Base-by-base conservation (phyloP, 306 rosid species). In the Cyamopsis tetragonoloba region DNA sequence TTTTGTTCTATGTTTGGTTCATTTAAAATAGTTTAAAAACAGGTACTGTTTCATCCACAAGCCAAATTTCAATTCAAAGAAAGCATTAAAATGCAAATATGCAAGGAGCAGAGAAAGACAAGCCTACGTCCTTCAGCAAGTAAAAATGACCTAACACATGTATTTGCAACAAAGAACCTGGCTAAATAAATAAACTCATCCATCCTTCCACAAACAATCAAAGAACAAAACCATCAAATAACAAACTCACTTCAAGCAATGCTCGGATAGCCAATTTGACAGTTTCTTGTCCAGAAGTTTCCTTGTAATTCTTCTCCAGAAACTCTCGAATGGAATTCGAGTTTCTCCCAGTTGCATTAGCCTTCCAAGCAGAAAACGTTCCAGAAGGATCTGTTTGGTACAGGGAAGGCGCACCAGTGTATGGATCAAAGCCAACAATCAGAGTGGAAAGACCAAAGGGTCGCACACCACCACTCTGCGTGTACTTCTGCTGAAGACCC, bases 381-480 rank as follows among this genome's bases (percentile, higher is more conserved):
- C 98, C 98, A 20, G 98, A 93, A 70, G 96, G 98, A 65, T 93
- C 98, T 2, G 98, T 93, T 75, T 93, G 98, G 77, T 89, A 93
- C 5, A 93, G 76, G 17, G 97, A 68, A 0, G 98, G 98, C 7
- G 86, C 7, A 14, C 53, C 63, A 0, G 91, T 80, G 71, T 93
- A 88, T 1, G 98, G 98, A 76, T 93, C 98, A 66, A 93, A 93
- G 10, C 98, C 98, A 23, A 93, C 85, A 41, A 93, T 93, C 85
- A 93, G 77, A 26, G 96, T 93, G 2, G 98, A 93, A 51, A 89
- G 96, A n/a, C 98, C 98, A 78, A 93, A 93, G 4, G 98, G 98
- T 34, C 98, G 64, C 50, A 89, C 98, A 27, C 98, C 98, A 68
- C 98, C 98, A 74, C 98, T 95, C 53, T 93, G 98, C 8, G 98